Percentiles rank a stretch among this genome's conserved stretches.
These are phyloP conservation scores for Sanguinoderma infundibulare DNA, from an alignment of 1,284 basidiomycete genomes.

Conservation along the genomic window DNA sequence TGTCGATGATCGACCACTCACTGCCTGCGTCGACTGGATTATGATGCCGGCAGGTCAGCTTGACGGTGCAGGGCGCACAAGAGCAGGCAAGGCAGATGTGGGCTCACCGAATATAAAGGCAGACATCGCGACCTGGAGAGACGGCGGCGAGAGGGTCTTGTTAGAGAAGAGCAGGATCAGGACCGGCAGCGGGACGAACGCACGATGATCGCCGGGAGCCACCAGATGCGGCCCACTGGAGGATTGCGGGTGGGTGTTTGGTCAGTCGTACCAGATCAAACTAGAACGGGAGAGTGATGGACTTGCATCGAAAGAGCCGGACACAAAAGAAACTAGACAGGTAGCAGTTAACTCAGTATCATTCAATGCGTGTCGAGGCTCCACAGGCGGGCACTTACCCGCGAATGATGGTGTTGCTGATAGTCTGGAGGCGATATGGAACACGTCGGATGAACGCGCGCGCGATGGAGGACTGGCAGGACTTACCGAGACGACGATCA, in stretches of 20 bases:
- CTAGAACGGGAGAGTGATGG: not conserved
- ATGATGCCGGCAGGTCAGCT: no score
- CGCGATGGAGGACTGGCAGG: not conserved
- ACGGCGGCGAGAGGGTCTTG: not conserved
- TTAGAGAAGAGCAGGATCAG: no score
- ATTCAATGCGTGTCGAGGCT: not conserved
- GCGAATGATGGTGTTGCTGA: slow-evolving; percentile 30
- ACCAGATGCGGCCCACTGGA: slow-evolving; percentile 18
- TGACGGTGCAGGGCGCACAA: not conserved
- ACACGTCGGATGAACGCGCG: not conserved
- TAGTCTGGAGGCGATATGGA: slow-evolving; percentile 22
- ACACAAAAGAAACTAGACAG: slow-evolving; percentile 24
- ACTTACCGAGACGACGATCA: slow-evolving; percentile 30
- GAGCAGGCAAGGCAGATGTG: no score
- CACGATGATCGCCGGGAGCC: slow-evolving; percentile 26
- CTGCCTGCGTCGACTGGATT: slow-evolving; percentile 26
- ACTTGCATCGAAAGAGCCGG: slow-evolving; percentile 26
- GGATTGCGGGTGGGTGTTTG: not conserved
- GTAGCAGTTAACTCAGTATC: not conserved
- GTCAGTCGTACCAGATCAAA: not conserved
- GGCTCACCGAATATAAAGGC: slow-evolving; percentile 17
- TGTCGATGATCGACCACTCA: no score
- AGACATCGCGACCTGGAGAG: slow-evolving; percentile 10
- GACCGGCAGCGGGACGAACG: not conserved
- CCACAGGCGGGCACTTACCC: slow-evolving; percentile 11